Base-by-base conservation (phyloP, 1,284 basidiomycete species). In the Puccinia sorghi region DNA sequence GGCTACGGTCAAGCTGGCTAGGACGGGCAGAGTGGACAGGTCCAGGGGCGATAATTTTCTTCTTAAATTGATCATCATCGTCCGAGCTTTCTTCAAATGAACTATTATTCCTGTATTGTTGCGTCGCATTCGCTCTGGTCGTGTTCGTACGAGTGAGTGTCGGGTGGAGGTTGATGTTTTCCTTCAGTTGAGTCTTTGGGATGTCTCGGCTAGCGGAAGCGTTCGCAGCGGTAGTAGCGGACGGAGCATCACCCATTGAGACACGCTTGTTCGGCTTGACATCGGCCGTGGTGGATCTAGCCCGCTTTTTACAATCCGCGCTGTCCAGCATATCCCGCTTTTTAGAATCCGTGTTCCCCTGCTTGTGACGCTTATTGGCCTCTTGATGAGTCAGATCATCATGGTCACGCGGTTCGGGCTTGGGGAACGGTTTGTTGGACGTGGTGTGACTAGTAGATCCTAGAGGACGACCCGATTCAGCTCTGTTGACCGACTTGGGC, bases 11-110 rank as follows among this genome's bases (percentile, higher is more conserved):
- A 2, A 41, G 13, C 13, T 27, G 63, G 43, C 1, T 48, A n/a
- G 13, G 8, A 20, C 25, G 8, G 11, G 57, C 13, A 3, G 27
- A 37, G 32, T 13, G 27, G 57, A 1, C 15, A 1, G 57, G 11
- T 12, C 5, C 27, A 59, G 57, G 57, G 27, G 27, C 57, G 25
- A 59, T 25, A 27, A 59, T 59, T 27, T 32, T 37, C 2, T 27
- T 59, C 57, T 59, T 59, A 12, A 59, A 59, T 27, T 59, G 12
- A 17, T 59, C 57, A 17, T 59, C 57, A 17, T 59, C 57, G 32
- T 59, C 57, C 27, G 57, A 59, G 32, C 57, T 37, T 3, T 59
- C 57, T 12, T 59, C 57, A 11, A 37, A 32, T 3, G 57, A 27
- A 37, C 57, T 59, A 32, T 1, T 13, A n/a, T 59, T 32, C 12